Percentiles rank a stretch among this genome's conserved stretches.
Evolutionary conservation across 1,284 basidiomycete species (phyloP).

Genomic region (Amylostereum areolatum): DNA sequence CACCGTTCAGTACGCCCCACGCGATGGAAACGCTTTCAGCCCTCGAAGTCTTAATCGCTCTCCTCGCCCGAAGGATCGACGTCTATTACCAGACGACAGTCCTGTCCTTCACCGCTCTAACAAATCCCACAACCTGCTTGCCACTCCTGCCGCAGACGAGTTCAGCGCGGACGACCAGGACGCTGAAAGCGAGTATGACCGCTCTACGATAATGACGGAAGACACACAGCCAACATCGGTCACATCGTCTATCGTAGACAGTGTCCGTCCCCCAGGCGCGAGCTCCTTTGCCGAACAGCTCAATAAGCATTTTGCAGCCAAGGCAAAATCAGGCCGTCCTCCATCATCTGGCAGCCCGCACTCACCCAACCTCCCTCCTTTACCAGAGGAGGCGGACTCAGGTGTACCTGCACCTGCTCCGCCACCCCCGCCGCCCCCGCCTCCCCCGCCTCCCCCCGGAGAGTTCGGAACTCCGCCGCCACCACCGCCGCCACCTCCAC

Average conservation of each 20-base stretch:
- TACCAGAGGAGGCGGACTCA: constrained; percentile 28
- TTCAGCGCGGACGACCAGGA: constrained; percentile 37
- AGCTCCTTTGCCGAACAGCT: constrained; percentile 58
- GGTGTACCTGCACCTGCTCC: constrained; percentile 21
- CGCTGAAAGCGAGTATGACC: constrained; percentile 48
- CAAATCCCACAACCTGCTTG: constrained; percentile 36
- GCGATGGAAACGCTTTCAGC: constrained; percentile 50
- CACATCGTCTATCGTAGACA: constrained; percentile 36
- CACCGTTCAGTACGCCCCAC: constrained; percentile 42
- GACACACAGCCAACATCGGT: constrained; percentile 53
- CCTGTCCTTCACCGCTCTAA: constrained; percentile 19
- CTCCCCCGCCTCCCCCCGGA: constrained; percentile 15
- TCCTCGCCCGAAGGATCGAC: constrained; percentile 41
- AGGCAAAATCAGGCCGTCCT: constrained; percentile 24
- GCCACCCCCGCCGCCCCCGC: constrained; percentile 29
- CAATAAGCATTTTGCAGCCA: constrained; percentile 44
- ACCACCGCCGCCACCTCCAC: constrained; percentile 27
- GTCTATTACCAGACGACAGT: constrained; percentile 21
- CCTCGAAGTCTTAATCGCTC: constrained; percentile 63
- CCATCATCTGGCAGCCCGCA: constrained; percentile 26
- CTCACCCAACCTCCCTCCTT: constrained; percentile 27
- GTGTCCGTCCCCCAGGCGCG: constrained; percentile 28
- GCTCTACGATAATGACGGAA: constrained; percentile 46
- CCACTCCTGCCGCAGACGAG: constrained; percentile 20
- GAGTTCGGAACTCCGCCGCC: constrained; percentile 8